These are phyloP conservation scores for Vicia sativa DNA, from an alignment of 306 rosid species.

Conservation along the genomic window DNA sequence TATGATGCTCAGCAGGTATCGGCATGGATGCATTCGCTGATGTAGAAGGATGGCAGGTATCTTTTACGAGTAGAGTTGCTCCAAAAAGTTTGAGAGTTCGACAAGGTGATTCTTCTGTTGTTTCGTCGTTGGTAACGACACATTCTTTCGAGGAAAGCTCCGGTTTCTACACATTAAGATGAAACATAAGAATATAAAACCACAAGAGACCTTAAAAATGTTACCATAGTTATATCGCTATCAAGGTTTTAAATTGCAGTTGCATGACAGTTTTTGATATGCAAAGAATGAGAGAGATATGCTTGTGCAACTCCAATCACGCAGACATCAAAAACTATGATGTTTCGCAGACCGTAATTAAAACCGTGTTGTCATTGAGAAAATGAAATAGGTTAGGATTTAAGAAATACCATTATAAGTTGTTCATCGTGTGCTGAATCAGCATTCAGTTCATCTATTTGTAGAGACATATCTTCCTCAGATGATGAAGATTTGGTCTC, in stretches of 20 bases:
- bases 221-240: neutral
- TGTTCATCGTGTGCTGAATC: conserved; percentile 39
- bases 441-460: conserved; percentile 34
- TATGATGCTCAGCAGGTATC: conserved; percentile 19
- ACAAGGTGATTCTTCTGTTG: conserved; percentile 45
- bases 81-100: conserved; percentile 79
- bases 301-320: neutral
- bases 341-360: neutral
- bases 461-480: conserved; percentile 47
- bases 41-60: conserved; percentile 44
- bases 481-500: conserved; percentile 44
- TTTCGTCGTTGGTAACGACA: conserved; percentile 39
- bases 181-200: conserved; percentile 33
- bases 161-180: conserved; percentile 49
- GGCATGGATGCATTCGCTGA: conserved; percentile 37
- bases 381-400: conserved; percentile 26
- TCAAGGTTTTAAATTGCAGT: neutral
- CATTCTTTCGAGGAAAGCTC: conserved; percentile 45
- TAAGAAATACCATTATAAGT: conserved; percentile 52
- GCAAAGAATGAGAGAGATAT: neutral
- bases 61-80: conserved; percentile 54
- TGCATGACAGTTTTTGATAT: neutral
- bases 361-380: neutral
- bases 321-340: neutral
- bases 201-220: conserved; percentile 13